Evolutionary conservation across 108 stramenopile genomes (phyloP).

Genomic region (Fragilariopsis cylindrus): DNA sequence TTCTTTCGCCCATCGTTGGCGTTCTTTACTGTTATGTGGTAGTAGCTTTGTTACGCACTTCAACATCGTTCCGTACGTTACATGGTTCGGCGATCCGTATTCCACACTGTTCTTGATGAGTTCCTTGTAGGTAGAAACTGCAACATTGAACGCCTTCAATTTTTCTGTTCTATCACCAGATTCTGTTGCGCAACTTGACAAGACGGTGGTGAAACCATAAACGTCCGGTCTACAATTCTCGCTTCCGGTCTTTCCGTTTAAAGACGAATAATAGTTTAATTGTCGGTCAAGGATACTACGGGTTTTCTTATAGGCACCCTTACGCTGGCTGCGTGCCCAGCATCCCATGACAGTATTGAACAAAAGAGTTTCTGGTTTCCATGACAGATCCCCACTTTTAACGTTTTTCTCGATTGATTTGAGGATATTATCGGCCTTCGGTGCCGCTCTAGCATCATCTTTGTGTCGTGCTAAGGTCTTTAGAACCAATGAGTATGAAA

Average conservation of each 20-base stretch:
- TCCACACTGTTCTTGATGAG: constrained; percentile 24
- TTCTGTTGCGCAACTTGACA: constrained; percentile 45
- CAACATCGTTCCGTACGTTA: constrained; percentile 83
- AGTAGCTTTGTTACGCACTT: constrained; percentile 63
- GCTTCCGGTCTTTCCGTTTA: constrained; percentile 25
- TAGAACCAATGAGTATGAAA: constrained; percentile 41
- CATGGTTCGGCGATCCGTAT: constrained; percentile 62
- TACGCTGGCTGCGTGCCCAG: constrained; percentile 57
- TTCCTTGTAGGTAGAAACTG: constrained; percentile 63
- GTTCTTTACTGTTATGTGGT: constrained; percentile 24
- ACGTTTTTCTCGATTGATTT: constrained; percentile 36
- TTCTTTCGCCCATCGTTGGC: constrained; percentile 39
- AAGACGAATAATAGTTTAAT: constrained; percentile 38
- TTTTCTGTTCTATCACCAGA: constrained; percentile 20
- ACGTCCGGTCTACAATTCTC: constrained; percentile 66
- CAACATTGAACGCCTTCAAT: constrained; percentile 59
- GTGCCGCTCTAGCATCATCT: constrained; percentile 35
- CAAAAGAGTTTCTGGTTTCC: constrained; percentile 60
- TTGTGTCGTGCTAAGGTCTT: constrained; percentile 41
- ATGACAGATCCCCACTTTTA: constrained; percentile 18
- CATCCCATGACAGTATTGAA: constrained; percentile 78
- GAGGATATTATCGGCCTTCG: constrained; percentile 62
- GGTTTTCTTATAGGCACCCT: constrained; percentile 56
- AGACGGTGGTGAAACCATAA: constrained; percentile 71
- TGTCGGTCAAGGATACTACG: constrained; percentile 73